These are phyloP conservation scores for Mucor ambiguus DNA, from an alignment of 371 early-diverging fungal genomes.

Conservation along the genomic window DNA sequence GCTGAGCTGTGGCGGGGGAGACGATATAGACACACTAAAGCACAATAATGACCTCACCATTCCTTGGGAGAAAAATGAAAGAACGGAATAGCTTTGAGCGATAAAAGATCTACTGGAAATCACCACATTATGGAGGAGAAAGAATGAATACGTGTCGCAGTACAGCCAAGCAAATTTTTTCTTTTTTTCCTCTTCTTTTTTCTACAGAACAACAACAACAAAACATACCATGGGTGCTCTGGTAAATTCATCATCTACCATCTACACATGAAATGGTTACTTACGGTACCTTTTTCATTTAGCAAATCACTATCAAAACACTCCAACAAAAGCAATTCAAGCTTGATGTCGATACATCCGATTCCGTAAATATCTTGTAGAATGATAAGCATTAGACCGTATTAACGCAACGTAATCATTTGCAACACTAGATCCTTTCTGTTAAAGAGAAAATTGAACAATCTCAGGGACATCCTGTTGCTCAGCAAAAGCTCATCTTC, in stretches of 20 bases:
- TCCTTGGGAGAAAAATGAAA: not conserved
- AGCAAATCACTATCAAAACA: constrained; percentile 89
- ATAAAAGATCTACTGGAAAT: not conserved
- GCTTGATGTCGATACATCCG: constrained; percentile 78
- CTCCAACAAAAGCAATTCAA: constrained; percentile 82
- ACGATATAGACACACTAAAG: not conserved
- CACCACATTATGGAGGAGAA: not conserved
- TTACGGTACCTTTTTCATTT: constrained; percentile 1
- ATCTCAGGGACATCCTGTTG: constrained; percentile 68
- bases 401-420: not conserved
- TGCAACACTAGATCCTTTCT: constrained; percentile 52
- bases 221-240: constrained; percentile 22
- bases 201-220: not conserved
- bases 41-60: not conserved
- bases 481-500: constrained; percentile 86
- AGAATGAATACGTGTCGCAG: constrained; percentile 14
- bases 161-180: constrained; percentile 11
- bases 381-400: not conserved
- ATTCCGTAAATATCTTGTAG: constrained; percentile 55
- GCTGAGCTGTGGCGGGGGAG: not conserved
- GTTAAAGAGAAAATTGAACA: constrained; percentile 83
- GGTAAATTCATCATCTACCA: constrained; percentile 11
- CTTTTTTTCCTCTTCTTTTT: not conserved
- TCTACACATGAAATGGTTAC: not conserved
- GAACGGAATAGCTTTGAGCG: not conserved